Evolutionary conservation across 2,329 filamentous ascomycete species (phyloP).

Genomic region (Ophioceras dolichostomum): DNA sequence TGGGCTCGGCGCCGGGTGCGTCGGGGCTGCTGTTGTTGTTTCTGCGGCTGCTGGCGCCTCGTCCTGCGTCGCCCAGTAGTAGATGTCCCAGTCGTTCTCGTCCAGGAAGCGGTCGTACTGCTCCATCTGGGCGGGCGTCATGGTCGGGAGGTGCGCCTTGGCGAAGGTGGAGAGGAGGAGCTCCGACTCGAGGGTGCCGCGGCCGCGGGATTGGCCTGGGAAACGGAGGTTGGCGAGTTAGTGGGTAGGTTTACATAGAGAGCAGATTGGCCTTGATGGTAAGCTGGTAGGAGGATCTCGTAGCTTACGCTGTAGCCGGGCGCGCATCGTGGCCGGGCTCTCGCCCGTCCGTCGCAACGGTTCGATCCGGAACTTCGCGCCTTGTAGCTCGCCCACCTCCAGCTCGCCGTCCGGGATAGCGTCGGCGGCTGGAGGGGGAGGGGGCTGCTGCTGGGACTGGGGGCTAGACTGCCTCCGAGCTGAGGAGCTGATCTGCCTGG

Average conservation of each 20-base stretch:
- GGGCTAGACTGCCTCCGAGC: slow-evolving; percentile 1
- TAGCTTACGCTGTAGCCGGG: slow-evolving; percentile 57
- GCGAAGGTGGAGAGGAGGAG: slow-evolving; percentile 95
- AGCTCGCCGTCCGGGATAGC: slow-evolving; percentile 41
- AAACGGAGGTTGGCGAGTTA: slow-evolving; percentile 1
- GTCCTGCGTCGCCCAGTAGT: slow-evolving; percentile 97
- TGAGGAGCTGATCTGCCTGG: slow-evolving; percentile 1
- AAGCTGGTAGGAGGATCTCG: no score
- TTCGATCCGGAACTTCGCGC: slow-evolving; percentile 76
- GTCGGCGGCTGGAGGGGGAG: slow-evolving; percentile 8
- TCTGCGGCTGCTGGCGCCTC: slow-evolving; percentile 21
- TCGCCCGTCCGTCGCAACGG: slow-evolving; percentile 79
- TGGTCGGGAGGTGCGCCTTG: slow-evolving; percentile 59
- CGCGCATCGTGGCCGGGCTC: slow-evolving; percentile 74
- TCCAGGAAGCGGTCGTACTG: slow-evolving; percentile 91
- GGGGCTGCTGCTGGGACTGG: slow-evolving; percentile 3
- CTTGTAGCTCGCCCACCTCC: slow-evolving; percentile 76
- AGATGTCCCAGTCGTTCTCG: slow-evolving; percentile 99
- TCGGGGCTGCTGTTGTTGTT: slow-evolving; percentile 10
- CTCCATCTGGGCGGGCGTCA: slow-evolving; percentile 61
- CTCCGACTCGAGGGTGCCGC: slow-evolving; percentile 90
- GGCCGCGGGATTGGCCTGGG: slow-evolving; percentile 92
- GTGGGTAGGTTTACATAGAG: no score
- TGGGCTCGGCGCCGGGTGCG: slow-evolving; percentile 11
- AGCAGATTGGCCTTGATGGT: no score